A percentile compares a stretch with the other conserved stretches of the same genome.
Conservation (phyloP, 1,284 basidiomycete genomes). For the Agroathelia rolfsii region DNA sequence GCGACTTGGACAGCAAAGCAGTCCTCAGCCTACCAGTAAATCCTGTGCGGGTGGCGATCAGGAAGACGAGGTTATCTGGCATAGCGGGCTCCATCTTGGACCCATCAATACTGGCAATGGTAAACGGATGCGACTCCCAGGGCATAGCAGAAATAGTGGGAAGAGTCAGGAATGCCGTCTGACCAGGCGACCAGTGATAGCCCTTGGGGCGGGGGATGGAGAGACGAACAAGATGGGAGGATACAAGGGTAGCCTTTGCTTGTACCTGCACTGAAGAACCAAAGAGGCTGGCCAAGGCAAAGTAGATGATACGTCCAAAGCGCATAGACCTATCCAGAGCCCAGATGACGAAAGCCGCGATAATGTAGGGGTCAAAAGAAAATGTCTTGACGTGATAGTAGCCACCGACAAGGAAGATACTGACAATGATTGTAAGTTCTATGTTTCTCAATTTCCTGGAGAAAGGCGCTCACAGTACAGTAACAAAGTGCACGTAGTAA, state of each 20-base stretch:
- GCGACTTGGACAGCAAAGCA: constrained; percentile 19
- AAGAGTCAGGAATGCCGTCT: constrained; percentile 43
- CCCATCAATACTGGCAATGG: constrained; percentile 33
- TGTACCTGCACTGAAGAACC: constrained; percentile 25
- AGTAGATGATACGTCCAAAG: constrained; percentile 35
- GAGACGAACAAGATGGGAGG: constrained; percentile 40
- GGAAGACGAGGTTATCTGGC: constrained; percentile 38
- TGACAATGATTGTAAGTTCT: too few relatives aligned
- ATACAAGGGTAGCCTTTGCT: constrained; percentile 38
- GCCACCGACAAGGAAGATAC: constrained; percentile 28
- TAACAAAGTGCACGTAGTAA: constrained; percentile 29
- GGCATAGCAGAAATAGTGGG: constrained; percentile 31
- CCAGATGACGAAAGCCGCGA: constrained; percentile 58
- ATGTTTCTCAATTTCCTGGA: too few relatives aligned
- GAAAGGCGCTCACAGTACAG: too few relatives aligned
- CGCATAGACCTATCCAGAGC: constrained; percentile 51
- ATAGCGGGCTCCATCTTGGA: too few relatives aligned
- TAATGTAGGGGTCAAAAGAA: constrained; percentile 24
- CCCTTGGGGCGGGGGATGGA: constrained; percentile 32
- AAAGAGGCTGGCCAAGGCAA: constrained; percentile 19
- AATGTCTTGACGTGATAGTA: constrained; percentile 29
- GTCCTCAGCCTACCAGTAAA: constrained; percentile 35
- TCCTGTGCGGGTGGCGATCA: constrained; percentile 36
- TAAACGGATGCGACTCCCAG: constrained; percentile 48
- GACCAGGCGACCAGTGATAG: constrained; percentile 48